Percentiles rank a stretch among this genome's conserved stretches.
Conservation (phyloP, 352 stramenopile genomes). For the Phytophthora pluvialis region DNA sequence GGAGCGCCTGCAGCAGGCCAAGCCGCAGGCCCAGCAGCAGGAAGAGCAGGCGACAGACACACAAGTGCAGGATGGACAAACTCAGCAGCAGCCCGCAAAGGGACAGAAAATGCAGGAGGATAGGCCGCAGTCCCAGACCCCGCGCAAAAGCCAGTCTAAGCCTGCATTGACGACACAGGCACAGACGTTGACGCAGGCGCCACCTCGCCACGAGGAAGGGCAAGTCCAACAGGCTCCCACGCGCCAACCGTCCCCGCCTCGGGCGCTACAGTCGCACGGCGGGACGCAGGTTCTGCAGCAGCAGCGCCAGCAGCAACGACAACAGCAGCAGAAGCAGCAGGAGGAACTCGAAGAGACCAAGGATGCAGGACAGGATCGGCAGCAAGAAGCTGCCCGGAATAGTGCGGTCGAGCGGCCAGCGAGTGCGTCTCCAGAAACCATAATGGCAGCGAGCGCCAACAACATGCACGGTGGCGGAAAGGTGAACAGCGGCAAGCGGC, state of each 20-base stretch:
- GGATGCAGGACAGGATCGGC: conserved; percentile 5
- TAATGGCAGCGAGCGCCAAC: conserved; percentile 1
- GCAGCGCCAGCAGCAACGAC: conserved; percentile 14
- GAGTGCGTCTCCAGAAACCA: conserved; percentile 4
- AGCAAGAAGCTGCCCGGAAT: conserved; percentile 10
- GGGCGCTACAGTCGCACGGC: conserved; percentile 9
- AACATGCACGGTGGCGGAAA: conserved; percentile 1
- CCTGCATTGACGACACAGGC: conserved; percentile 3
- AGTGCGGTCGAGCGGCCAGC: conserved; percentile 15
- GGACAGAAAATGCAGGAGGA: background rate
- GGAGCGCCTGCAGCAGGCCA: conserved; percentile 35
- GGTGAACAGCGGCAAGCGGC: conserved; percentile 20
- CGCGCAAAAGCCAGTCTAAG: conserved; percentile 6
- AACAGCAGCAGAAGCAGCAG: conserved; percentile 18
- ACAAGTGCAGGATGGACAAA: conserved; percentile 15
- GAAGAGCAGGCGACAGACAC: conserved; percentile 6
- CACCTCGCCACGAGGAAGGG: conserved; percentile 13
- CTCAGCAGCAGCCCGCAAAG: conserved; percentile 4
- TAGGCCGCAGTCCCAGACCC: conserved; percentile 4
- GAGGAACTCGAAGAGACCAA: conserved; percentile 27
- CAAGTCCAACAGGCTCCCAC: conserved; percentile 7
- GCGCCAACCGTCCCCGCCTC: background rate
- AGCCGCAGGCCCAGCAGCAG: conserved; percentile 28
- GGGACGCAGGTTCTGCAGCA: conserved; percentile 18
- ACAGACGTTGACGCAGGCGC: conserved; percentile 10